Base-by-base conservation (phyloP, 2,329 filamentous ascomycete genomes). In the Stagonosporopsis chrysanthemi region DNA sequence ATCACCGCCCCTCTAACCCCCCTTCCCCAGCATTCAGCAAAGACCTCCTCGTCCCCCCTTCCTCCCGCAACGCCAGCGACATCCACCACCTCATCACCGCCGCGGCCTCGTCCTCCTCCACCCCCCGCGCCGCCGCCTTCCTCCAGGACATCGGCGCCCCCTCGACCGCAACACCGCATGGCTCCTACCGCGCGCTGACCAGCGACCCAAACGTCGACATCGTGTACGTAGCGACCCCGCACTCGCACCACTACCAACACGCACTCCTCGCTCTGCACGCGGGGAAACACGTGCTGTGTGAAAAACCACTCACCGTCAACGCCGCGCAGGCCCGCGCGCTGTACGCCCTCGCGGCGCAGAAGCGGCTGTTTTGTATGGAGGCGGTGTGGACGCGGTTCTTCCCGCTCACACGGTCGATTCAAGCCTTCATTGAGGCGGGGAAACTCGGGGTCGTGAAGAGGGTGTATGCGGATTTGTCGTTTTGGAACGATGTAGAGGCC, bases 211-310 rank as follows among this genome's bases (percentile, higher is more conserved):
- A 90, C 66, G 84, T 96, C 63, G 90, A 96, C 76, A 91, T 95
- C 67, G 80, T 96, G 79, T 96, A 96, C 77, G 86, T 96, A 50
- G 91, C 91, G 24, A 96, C 92, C 1, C 92, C 92, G 14, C 92
- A 96, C 80, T 92, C 89, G 67, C 92, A 96, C 75, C 92, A 96
- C 80, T 96, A 92, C 81, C 91, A 95, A 75, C 93, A 96, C 77
- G 84, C 86, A 61, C 91, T 91, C 85, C 83, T 96, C 15, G 89
- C 87, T 26, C 82, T 97, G 29, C 84, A 90, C 64, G 90, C 89
- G 4, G 90, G 90, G 68, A 96, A 96, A 82, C 84, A 93, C 69
- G 91, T 96, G 17, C 84, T 96, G 28, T 95, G 91, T 75, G 92
- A 96, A 77, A 97, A 97, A 81, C 86, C 92, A 0, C 88, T 96